Evolutionary conservation across 1,284 basidiomycete species (phyloP).

Genomic region (Apiotrichum akiyoshidainum): DNA sequence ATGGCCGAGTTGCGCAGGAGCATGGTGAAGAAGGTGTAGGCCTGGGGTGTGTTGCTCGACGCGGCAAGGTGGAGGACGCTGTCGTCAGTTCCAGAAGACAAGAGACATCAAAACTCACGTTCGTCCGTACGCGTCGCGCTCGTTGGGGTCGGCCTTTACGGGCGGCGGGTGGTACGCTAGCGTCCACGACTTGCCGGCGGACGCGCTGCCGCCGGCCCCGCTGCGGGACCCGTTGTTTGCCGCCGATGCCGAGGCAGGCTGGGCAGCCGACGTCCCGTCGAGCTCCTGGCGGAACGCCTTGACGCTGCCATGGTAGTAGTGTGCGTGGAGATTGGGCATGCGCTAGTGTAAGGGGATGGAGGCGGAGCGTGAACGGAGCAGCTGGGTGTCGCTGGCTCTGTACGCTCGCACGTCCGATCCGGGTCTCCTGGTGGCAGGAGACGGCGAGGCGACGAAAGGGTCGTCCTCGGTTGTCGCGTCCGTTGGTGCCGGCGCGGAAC

Average conservation of each 20-base stretch:
- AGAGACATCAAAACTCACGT: slow-evolving; percentile 39
- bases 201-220: slow-evolving; percentile 40
- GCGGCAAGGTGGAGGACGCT: slow-evolving; percentile 80
- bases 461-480: too few relatives aligned
- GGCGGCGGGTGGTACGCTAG: slow-evolving; percentile 53
- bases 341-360: slow-evolving; percentile 12
- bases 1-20: slow-evolving; percentile 72
- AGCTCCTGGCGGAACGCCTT: slow-evolving; percentile 78
- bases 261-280: slow-evolving; percentile 53
- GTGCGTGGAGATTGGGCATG: slow-evolving; percentile 66
- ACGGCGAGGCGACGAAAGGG: not conserved
- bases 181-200: slow-evolving; percentile 63
- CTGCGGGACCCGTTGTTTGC: slow-evolving; percentile 30
- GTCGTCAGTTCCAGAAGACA: not conserved
- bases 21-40: slow-evolving; percentile 73
- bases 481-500: too few relatives aligned
- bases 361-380: not conserved
- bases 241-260: slow-evolving; percentile 30
- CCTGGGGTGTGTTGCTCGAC: slow-evolving; percentile 60
- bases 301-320: slow-evolving; percentile 70
- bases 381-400: not conserved
- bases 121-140: slow-evolving; percentile 42
- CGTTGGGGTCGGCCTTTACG: slow-evolving; percentile 48
- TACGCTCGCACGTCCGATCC: slow-evolving; percentile 2
- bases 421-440: not conserved